Conservation (phyloP, 495 filamentous ascomycete species). For the Penicillium ochrochloron region DNA sequence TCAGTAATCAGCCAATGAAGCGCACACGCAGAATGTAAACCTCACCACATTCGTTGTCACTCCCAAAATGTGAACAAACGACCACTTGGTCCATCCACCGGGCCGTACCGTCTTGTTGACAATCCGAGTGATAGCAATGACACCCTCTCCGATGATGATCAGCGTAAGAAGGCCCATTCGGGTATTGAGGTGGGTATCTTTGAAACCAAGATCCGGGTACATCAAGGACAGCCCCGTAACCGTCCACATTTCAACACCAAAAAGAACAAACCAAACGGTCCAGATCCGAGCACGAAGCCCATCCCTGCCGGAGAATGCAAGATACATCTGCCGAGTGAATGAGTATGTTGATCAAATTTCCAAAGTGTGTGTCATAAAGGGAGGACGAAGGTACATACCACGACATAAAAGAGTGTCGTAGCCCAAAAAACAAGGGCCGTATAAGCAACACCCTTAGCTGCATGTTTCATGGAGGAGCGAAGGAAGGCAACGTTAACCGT, state of each 20-base stretch:
- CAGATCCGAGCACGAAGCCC: conserved; percentile 45
- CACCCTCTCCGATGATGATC: conserved; percentile 71
- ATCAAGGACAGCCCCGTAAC: conserved; percentile 59
- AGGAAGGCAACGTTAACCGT: conserved; percentile 52
- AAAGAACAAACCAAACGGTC: conserved; percentile 63
- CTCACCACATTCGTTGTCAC: conserved; percentile 53
- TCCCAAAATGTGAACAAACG: conserved; percentile 56
- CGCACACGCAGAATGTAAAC: neutral
- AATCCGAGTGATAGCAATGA: conserved; percentile 57
- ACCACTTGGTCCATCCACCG: conserved; percentile 52
- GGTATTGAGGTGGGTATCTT: conserved; percentile 67
- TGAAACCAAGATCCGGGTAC: conserved; percentile 62
- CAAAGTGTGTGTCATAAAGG: neutral
- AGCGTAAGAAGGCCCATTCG: conserved; percentile 69
- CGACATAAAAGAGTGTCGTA: conserved; percentile 53
- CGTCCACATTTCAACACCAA: conserved; percentile 56
- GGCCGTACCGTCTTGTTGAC: conserved; percentile 60
- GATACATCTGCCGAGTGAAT: conserved; percentile 38
- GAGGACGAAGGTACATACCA: conserved; percentile 40
- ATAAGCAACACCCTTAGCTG: conserved; percentile 38
- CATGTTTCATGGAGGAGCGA: conserved; percentile 39
- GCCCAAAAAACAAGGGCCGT: conserved; percentile 50
- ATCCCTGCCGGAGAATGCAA: conserved; percentile 38
- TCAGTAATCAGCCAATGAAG: neutral
- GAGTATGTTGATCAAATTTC: conserved; percentile 12